Evolutionary conservation across 129 eudicot species (phyloP), one percentile per base, ranked within the genome.

Genomic region (Chrysanthemum lavandulifolium): DNA sequence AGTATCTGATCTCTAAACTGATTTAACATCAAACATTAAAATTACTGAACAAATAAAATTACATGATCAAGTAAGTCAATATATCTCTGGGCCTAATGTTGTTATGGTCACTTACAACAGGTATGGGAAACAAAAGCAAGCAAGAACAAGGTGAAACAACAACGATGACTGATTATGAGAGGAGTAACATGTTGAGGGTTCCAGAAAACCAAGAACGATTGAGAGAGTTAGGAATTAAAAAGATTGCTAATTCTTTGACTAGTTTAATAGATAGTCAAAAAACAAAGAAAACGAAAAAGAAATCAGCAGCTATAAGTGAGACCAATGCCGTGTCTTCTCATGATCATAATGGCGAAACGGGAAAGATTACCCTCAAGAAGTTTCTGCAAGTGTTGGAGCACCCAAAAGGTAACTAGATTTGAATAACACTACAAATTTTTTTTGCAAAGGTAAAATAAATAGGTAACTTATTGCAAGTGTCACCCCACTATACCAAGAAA

Each of bases 331-430:
- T 13, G 5, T 67, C 49, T 67, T 12, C 16, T 13, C 23, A 43
- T 68, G 48, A 50, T 50, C 13, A 21, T 5, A 23, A 29, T 49
- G 47, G 5, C 11, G 45, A 68, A 1, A 2, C 13, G 72, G 51
- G 8, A 23, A 8, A 21, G 13, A 68, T 21, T 12, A 68, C 13
- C n/a, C 4, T 14, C 21, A 63, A 23, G 19, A 68, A 50, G 21
- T 12, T 68, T 16, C 45, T 68, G 51, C 19, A 19, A 50, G 13
- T 21, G 14, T 50, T 68, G 51, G 13, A 50, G 72, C 50, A 4
- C 11, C 45, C 19, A 67, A 67, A 67, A 49, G 72, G 59, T 67
- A 67, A 12, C 13, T 4, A 67, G 16, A 48, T 49, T 23, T 29
- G 33, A 29, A 29, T 3, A 29, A 29, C 33, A 29, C 3, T 29